Evolutionary conservation across 208 protist genomes (phyloP).

Genomic region (Plasmodiophora brassicae): DNA sequence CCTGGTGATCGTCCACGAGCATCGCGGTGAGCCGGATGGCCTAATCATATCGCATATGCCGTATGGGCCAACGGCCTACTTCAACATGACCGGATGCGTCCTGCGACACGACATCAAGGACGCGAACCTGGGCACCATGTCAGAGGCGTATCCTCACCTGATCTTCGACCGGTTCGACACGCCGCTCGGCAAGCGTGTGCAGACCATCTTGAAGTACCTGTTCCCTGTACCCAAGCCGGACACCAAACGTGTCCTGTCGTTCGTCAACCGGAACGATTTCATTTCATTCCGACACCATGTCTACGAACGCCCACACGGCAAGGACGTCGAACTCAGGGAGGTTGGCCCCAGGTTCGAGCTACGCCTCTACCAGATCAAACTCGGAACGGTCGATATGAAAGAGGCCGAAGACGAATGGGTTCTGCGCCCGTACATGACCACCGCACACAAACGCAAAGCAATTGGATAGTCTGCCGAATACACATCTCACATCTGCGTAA

Average conservation of each 20-base stretch:
- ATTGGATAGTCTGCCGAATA: constrained; percentile 61
- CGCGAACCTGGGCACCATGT: constrained; percentile 67
- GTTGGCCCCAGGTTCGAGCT: constrained; percentile 97
- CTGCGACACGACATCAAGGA: constrained; percentile 88
- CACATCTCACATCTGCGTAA: too few species aligned
- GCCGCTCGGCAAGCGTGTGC: constrained; percentile 83
- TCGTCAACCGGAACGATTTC: constrained; percentile 95
- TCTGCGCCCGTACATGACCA: constrained; percentile 96
- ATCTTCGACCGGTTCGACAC: constrained; percentile 96
- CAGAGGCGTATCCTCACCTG: constrained; percentile 92
- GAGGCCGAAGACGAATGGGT: constrained; percentile 97
- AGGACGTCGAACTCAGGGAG: constrained; percentile 87
- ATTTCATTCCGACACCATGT: constrained; percentile 97
- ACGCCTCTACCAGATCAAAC: constrained; percentile 86
- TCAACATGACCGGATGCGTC: constrained; percentile 90
- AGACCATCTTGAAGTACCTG: constrained; percentile 75
- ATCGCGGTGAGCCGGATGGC: constrained; percentile 74
- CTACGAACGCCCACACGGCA: constrained; percentile 58
- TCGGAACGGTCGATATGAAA: constrained; percentile 73
- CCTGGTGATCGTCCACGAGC: constrained; percentile 96
- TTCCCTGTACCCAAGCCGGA: constrained; percentile 95
- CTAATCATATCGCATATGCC: constrained; percentile 95
- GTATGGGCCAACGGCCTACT: constrained; percentile 96
- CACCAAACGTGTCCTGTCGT: constrained; percentile 88
- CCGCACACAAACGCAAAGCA: constrained; percentile 78